Conservation (phyloP, 1,284 basidiomycete genomes). For the Ganoderma leucocontextum region DNA sequence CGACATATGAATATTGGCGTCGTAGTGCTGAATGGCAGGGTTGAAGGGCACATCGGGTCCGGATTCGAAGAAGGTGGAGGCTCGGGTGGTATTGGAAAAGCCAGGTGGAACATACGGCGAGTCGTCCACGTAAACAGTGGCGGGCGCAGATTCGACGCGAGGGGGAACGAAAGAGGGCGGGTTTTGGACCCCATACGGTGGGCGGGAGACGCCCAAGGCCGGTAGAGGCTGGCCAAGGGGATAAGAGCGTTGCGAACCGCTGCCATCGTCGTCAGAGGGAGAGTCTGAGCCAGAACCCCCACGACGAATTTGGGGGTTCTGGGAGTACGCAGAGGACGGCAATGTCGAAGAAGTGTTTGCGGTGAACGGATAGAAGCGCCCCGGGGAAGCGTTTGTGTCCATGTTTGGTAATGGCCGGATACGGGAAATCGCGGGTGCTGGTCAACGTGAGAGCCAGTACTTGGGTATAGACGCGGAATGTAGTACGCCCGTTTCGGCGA, state of each 20-base stretch:
- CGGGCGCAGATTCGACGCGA: slow-evolving; percentile 26
- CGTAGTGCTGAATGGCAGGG: slow-evolving; percentile 16
- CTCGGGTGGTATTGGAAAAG: slow-evolving; percentile 17
- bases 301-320: slow-evolving; percentile 25
- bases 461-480: slow-evolving; percentile 13
- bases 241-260: slow-evolving; percentile 25
- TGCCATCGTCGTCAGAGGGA: slow-evolving; percentile 30
- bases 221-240: slow-evolving; percentile 25
- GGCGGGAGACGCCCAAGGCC: slow-evolving; percentile 23
- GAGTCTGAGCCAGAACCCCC: slow-evolving; percentile 34
- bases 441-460: slow-evolving; percentile 35
- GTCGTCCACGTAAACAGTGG: slow-evolving; percentile 37
- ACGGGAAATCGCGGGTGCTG: slow-evolving; percentile 35
- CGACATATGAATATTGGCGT: slow-evolving; percentile 20
- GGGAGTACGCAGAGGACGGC: slow-evolving; percentile 27
- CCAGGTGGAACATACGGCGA: slow-evolving; percentile 32
- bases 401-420: slow-evolving; percentile 39
- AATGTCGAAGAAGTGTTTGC: slow-evolving; percentile 27
- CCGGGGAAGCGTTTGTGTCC: slow-evolving; percentile 35
- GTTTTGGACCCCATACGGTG: slow-evolving; percentile 27
- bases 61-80: slow-evolving; percentile 22
- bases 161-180: slow-evolving; percentile 23
- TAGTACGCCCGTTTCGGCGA: slow-evolving; percentile 23
- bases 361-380: slow-evolving; percentile 37
- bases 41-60: slow-evolving; percentile 25